Evolutionary conservation across 2,329 filamentous ascomycete species (phyloP), one percentile per base, ranked within the genome.

Genomic region (Plenodomus tracheiphilus): DNA sequence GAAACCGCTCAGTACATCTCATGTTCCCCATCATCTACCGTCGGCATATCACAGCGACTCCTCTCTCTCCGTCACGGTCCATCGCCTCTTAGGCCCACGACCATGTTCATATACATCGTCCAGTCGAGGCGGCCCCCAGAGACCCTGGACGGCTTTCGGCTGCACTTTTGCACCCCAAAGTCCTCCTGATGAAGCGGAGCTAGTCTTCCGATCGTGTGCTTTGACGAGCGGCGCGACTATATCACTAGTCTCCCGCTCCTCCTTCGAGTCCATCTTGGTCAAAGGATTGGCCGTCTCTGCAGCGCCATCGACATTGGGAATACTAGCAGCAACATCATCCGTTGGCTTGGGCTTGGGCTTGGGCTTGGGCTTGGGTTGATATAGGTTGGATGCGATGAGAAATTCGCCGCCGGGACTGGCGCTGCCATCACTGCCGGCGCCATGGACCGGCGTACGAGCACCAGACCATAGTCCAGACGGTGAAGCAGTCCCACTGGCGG

Each of bases 91-190:
- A 18, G 69, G 66, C 34, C 72, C 73, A 20, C 57, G 57, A 8
- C 66, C 66, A 45, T 74, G 67, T 58, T 70, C 68, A 21, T 68
- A 68, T n/a, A 70, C 59, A 25, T 68, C 67, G 49, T 58, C 62
- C 54, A 53, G 61, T 60, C 56, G 56, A 13, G 70, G 68, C n/a
- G 67, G 69, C 0, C 76, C 75, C 76, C 76, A 79, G 5, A 79
- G 71, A 1, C 74, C 74, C 37, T 72, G 52, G 7, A 62, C 53
- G 61, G 62, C 46, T 19, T 49, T 57, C 4, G 49, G 41, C 20
- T 52, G 43, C 3, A 51, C 40, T 40, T 68, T 59, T 15, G 57
- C 58, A 5, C 53, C 61, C 67, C 67, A 70, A 5, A 70, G 58
- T 15, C 62, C 62, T n/a, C 60, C 58, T 22, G 38, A 40, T 19